Conservation (phyloP, 2,329 filamentous ascomycete genomes). For the Acephala macrosclerotiorum region DNA sequence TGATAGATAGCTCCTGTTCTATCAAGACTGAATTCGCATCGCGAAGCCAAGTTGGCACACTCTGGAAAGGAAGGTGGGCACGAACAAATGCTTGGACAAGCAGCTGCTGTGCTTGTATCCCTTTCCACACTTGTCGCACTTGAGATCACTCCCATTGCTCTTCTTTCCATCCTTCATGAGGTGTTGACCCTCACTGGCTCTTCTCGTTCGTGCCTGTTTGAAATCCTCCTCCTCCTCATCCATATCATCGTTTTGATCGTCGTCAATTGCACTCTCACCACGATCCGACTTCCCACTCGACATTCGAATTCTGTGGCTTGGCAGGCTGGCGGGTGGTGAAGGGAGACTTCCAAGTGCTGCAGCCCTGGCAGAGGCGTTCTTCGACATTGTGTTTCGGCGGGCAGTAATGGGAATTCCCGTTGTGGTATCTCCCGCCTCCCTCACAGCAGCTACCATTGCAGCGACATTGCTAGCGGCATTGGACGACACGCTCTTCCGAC, state of each 20-base stretch:
- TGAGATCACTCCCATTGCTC: conserved; percentile 82
- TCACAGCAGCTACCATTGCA: conserved; percentile 76
- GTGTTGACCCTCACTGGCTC: conserved; percentile 87
- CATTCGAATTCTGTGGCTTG: conserved; percentile 58
- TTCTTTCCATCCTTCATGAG: conserved; percentile 82
- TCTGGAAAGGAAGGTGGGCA: conserved; percentile 65
- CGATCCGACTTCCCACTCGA: conserved; percentile 56
- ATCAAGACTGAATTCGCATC: conserved; percentile 48
- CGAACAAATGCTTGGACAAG: conserved; percentile 99
- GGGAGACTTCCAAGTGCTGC: conserved; percentile 64
- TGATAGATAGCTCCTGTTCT: conserved; percentile 23
- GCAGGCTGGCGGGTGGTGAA: conserved; percentile 73
- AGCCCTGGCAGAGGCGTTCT: conserved; percentile 60
- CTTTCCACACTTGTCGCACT: conserved; percentile 98
- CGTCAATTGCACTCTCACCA: conserved; percentile 71
- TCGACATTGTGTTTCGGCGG: conserved; percentile 75
- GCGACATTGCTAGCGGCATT: conserved; percentile 76
- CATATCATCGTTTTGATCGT: conserved; percentile 68
- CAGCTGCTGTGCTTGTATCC: conserved; percentile 99
- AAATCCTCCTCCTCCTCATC: conserved; percentile 50
- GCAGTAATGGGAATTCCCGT: conserved; percentile 63
- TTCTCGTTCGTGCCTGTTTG: conserved; percentile 60
- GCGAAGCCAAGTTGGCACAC: conserved; percentile 46
- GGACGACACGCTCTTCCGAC: conserved; percentile 91
- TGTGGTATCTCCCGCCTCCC: conserved; percentile 66